Evolutionary conservation across 129 eudicot species (phyloP).

Genomic region (Daucus carota): DH1_v3.0 NC_030381.2:38329501-38330000

Average conservation of each 20-base stretch:
- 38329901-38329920: constrained; percentile 3
- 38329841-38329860: background rate
- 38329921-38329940: background rate
- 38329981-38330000: constrained; percentile 2
- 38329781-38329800: background rate
- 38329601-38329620: background rate
- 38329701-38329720: background rate
- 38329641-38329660: background rate
- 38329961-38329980: constrained; percentile 5
- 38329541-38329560: background rate
- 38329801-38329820: background rate
- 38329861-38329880: background rate
- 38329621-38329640: background rate
- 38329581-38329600: background rate
- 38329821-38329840: background rate
- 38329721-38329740: background rate
- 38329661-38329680: background rate
- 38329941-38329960: background rate
- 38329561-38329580: background rate
- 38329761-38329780: background rate
- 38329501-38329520: no score
- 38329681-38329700: background rate
- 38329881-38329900: background rate
- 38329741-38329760: background rate
- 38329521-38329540: background rate